A percentile compares a stretch with the other conserved stretches of the same genome.
Evolutionary conservation across 75 land plant species (phyloP).

Genomic region (Ceratopteris richardii): DNA sequence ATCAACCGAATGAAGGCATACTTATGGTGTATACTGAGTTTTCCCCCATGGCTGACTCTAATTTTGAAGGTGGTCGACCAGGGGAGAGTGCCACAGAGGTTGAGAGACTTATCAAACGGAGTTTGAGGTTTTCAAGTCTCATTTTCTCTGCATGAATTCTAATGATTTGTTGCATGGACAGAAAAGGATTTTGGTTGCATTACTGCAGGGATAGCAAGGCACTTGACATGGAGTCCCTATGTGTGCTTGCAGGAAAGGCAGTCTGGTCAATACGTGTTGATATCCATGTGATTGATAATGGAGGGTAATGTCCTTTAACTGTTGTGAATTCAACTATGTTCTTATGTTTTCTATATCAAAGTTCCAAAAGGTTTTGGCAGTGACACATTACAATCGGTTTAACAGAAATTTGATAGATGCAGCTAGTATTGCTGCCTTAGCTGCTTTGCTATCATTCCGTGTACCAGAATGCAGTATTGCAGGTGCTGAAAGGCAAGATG

Average conservation of each 20-base stretch:
- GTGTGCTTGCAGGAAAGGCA: conserved; percentile 72
- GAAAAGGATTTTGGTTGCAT: neutral
- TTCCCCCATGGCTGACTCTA: conserved; percentile 94
- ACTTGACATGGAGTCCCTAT: conserved; percentile 90
- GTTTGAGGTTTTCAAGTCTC: conserved; percentile 43
- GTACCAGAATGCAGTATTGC: conserved; percentile 81
- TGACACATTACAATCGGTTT: neutral
- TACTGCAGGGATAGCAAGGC: conserved; percentile 85
- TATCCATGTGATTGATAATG: conserved; percentile 84
- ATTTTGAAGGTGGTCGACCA: conserved; percentile 86
- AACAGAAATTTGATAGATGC: conserved; percentile 88
- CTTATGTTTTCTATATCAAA: neutral
- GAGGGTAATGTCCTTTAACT: conserved; percentile 46
- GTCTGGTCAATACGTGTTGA: conserved; percentile 86
- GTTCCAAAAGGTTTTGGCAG: neutral
- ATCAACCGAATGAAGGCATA: conserved; percentile 87
- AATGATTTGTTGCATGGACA: neutral
- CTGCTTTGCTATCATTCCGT: conserved; percentile 70
- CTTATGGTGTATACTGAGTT: conserved; percentile 74
- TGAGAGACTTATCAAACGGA: conserved; percentile 82
- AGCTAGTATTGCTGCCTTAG: conserved; percentile 84
- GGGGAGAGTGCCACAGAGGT: conserved; percentile 83
- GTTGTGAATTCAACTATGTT: neutral
- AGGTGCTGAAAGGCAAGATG: conserved; percentile 81
- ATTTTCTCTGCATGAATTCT: neutral